Evolutionary conservation across 2,329 filamentous ascomycete species (phyloP).

Genomic region (Colletotrichum spinosum): DNA sequence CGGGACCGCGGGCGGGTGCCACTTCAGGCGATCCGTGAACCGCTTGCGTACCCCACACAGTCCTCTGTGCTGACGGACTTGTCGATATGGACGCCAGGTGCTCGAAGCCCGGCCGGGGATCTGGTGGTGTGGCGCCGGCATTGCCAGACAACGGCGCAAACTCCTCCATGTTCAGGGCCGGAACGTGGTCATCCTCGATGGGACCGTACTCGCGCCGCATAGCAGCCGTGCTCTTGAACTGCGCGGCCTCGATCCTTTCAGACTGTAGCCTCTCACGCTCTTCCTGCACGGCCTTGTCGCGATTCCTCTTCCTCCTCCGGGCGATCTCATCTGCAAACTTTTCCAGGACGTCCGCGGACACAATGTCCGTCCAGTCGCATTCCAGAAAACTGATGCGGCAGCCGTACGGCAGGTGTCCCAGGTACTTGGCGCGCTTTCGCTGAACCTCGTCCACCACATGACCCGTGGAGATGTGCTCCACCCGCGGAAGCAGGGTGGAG

Average conservation of each 20-base stretch:
- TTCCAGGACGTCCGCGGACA: conserved; percentile 79
- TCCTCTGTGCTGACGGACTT: conserved; percentile 80
- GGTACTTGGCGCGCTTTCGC: conserved; percentile 86
- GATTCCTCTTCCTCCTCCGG: conserved; percentile 78
- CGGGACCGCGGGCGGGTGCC: conserved; percentile 39
- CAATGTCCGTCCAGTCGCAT: conserved; percentile 94
- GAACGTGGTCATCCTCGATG: conserved; percentile 53
- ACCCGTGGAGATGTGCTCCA: conserved; percentile 90
- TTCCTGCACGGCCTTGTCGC: conserved; percentile 86
- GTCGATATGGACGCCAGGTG: conserved; percentile 83
- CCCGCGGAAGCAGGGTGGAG: conserved; percentile 84
- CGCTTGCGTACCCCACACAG: conserved; percentile 91
- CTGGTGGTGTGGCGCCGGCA: conserved; percentile 65
- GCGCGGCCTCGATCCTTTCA: conserved; percentile 81
- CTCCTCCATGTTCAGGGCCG: conserved; percentile 66
- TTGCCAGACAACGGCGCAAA: conserved; percentile 72
- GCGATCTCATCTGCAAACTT: conserved; percentile 83
- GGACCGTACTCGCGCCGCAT: conserved; percentile 54
- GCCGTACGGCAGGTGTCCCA: conserved; percentile 88
- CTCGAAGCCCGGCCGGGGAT: conserved; percentile 71
- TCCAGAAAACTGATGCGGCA: conserved; percentile 92
- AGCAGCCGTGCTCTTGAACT: conserved; percentile 65
- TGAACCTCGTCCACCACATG: conserved; percentile 89
- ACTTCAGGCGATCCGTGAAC: conserved; percentile 71
- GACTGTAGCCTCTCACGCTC: conserved; percentile 87